phyloP scores from a whole-genome alignment of 176 grass and related monocot species.

The Pontederia paniculata region DNA sequence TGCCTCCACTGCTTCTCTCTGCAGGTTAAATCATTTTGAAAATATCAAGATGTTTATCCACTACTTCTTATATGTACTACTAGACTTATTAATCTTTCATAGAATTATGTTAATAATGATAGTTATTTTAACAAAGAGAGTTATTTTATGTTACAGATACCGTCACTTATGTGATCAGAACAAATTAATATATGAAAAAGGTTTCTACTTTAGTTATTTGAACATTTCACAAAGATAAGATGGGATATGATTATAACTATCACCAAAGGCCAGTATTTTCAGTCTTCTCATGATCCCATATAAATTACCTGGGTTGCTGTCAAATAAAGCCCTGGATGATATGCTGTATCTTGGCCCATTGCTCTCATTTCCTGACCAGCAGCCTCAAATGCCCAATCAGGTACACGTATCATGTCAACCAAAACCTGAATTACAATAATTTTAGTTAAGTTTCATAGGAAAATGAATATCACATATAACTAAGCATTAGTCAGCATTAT shows the following conservation, averaged over 20 bases:
- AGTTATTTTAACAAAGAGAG: too few relatives aligned
- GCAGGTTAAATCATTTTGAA: slow-evolving; percentile 16
- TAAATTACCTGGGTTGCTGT: slow-evolving; percentile 74
- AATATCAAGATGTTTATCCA: neutral
- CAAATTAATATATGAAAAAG: too few relatives aligned
- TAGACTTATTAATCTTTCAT: too few relatives aligned
- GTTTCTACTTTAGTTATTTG: too few relatives aligned
- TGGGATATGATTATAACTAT: neutral
- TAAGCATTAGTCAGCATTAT: neutral
- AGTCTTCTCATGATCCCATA: neutral
- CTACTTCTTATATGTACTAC: too few relatives aligned
- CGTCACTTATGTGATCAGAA: too few relatives aligned
- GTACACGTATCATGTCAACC: slow-evolving; percentile 94
- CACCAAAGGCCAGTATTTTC: neutral
- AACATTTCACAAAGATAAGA: neutral
- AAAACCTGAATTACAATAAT: slow-evolving; percentile 44
- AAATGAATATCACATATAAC: neutral
- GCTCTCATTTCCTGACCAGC: slow-evolving; percentile 87
- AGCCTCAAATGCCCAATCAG: slow-evolving; percentile 95
- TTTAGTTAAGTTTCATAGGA: slow-evolving; percentile 1
- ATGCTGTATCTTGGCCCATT: slow-evolving; percentile 87
- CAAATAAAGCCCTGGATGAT: slow-evolving; percentile 96
- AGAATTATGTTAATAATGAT: too few relatives aligned
- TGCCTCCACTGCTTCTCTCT: slow-evolving; percentile 96
- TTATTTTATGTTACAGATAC: too few relatives aligned